Evolutionary conservation across 2,329 filamentous ascomycete genomes (phyloP), one percentile per base, ranked within the genome.

Genomic region (Pseudocercospora cruenta): DNA sequence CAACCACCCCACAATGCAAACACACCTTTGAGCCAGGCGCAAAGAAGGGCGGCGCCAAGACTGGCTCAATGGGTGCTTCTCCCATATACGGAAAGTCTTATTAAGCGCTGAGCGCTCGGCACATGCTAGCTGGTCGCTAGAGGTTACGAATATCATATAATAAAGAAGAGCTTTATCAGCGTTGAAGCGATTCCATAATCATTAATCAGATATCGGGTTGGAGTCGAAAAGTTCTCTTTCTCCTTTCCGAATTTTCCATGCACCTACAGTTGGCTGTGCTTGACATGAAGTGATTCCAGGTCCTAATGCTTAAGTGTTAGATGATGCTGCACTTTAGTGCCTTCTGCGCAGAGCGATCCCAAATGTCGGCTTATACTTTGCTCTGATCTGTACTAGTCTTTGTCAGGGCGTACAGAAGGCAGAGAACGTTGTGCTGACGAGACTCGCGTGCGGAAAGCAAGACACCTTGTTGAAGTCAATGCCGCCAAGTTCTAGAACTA

Each of bases 1-100:
- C 76, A 4, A 71, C 67, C 10, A 69, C 61, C 54, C 74, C 75
- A 21, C 54, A 67, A 58, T 71, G 69, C 49, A 33, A 36, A 22
- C 64, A 68, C 43, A 39, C n/a, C 36, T 57, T 36, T 54, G 39
- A 49, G 39, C 14, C 21, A 54, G 22, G 22, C 14, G 24, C 22
- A 28, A 36, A 36, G 12, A 43, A 43, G 39, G n/a, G 39, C 39
- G n/a, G 4, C 39, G 16, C 12, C 16, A 10, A 10, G 28, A 31
- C 28, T 16, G 16, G 39, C 39, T 43, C 39, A n/a, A 19, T 19
- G 7, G 39, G 39, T 8, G 39, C 39, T n/a, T 43, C 16, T 43
- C 39, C 39, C 16, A 16, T 43, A 2, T n/a, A 16, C 36, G 36
- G 36, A 39, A 39, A 39, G 36, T 39, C 36, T 39, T n/a, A 16